Evolutionary conservation across 2,329 filamentous ascomycete genomes (phyloP).

Genomic region (Talaromyces sp.): DNA sequence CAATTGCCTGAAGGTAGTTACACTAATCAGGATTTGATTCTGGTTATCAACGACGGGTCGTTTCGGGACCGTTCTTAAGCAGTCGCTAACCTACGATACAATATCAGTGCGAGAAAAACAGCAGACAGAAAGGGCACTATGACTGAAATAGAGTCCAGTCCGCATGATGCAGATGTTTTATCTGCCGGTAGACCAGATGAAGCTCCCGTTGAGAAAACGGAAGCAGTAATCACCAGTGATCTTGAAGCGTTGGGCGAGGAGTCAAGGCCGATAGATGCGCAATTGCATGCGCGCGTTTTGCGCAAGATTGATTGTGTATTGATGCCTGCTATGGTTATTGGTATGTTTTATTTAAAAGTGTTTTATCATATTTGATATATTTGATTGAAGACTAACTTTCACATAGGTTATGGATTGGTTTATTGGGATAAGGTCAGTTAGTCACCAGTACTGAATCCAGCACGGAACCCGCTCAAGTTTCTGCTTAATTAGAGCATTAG

Average conservation of each 20-base stretch:
- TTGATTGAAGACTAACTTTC: not conserved
- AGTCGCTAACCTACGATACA: not conserved
- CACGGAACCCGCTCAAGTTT: not conserved
- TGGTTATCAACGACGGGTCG: not conserved
- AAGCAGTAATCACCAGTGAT: not conserved
- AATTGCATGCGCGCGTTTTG: constrained; percentile 44
- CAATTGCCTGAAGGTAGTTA: no score
- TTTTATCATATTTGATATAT: not conserved
- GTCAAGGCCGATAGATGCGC: not conserved
- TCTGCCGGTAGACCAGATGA: not conserved
- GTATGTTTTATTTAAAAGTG: no score
- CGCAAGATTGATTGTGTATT: constrained; percentile 63
- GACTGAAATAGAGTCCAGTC: not conserved
- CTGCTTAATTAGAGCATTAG: not conserved
- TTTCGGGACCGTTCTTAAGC: not conserved
- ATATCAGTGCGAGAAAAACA: not conserved
- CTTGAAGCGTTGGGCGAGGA: not conserved
- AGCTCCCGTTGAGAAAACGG: not conserved
- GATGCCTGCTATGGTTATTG: constrained; percentile 62
- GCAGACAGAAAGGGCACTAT: not conserved
- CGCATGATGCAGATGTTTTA: not conserved
- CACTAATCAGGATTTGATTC: no score
- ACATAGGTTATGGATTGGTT: constrained; percentile 54
- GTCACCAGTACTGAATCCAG: no score
- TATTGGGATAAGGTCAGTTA: constrained; percentile 63